phyloP scores from a whole-genome alignment of 2,329 filamentous ascomycete species.

The Aspergillus niger region DNA sequence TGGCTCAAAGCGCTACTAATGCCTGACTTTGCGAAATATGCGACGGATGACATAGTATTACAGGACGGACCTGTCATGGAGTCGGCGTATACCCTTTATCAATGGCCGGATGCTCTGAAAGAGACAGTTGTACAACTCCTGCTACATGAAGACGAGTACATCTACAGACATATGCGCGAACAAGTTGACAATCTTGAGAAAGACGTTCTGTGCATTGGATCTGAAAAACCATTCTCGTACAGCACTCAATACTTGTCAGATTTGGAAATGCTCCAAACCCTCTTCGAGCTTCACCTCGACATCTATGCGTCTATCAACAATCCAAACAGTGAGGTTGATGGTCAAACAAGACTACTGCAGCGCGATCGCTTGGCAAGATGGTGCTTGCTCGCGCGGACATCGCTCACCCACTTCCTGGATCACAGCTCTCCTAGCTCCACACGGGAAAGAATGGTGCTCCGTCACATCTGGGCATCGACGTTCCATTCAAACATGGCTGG shows the following conservation, averaged over 20 bases:
- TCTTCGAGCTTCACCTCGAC: slow-evolving; percentile 70
- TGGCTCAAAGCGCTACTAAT: slow-evolving; percentile 58
- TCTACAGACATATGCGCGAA: slow-evolving; percentile 48
- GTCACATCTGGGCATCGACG: slow-evolving; percentile 68
- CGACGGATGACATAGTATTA: slow-evolving; percentile 8
- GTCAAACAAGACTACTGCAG: slow-evolving; percentile 55
- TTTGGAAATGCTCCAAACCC: slow-evolving; percentile 58
- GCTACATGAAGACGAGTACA: slow-evolving; percentile 56
- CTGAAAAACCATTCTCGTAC: slow-evolving; percentile 29
- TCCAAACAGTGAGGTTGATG: slow-evolving; percentile 58
- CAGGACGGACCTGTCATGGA: slow-evolving; percentile 24
- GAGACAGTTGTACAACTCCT: slow-evolving; percentile 56
- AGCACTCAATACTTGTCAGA: slow-evolving; percentile 36
- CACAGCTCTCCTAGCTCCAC: slow-evolving; percentile 29
- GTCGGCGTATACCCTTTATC: slow-evolving; percentile 56
- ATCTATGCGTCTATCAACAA: slow-evolving; percentile 65
- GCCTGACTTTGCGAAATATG: slow-evolving; percentile 35
- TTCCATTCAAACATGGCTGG: slow-evolving; percentile 62
- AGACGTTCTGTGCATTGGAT: slow-evolving; percentile 27
- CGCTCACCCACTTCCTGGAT: slow-evolving; percentile 48
- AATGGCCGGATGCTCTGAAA: slow-evolving; percentile 60
- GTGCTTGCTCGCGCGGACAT: slow-evolving; percentile 59
- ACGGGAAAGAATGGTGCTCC: slow-evolving; percentile 53
- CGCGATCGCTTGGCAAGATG: slow-evolving; percentile 63
- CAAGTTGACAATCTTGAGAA: slow-evolving; percentile 33